Base-by-base conservation (phyloP, 306 rosid species). In the Lathyrus aphaca region DNA sequence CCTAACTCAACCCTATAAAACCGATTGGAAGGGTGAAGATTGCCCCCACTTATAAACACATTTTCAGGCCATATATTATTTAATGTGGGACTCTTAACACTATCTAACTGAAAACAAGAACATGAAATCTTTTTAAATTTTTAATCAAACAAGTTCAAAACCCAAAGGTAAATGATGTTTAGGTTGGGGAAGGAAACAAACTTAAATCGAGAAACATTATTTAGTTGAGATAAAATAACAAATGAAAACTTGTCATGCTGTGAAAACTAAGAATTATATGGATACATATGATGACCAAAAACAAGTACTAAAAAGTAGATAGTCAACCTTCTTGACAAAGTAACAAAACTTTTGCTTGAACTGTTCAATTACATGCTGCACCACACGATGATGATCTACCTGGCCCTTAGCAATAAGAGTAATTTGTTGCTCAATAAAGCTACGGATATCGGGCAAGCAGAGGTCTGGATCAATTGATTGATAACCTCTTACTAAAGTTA, bases 351-450 rank as follows among this genome's bases (percentile, higher is more conserved):
- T 93, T 79, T 93, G 89, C 73, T 35, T 87, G 92, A 93, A 93
- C 70, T 90, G 98, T 65, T 81, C 90, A 12, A 93, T 75, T 43
- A 87, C 98, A 87, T 88, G 96, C 81, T 85, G 91, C 79, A 93
- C 93, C 55, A 93, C 97, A 72, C 39, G 78, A 73, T 13, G 77
- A 77, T 93, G 97, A 77, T 93, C 91, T 59, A 81, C 84, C 84
- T 90, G 96, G 44, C 97, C 97, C 88, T 63, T 86, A 27, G 98
- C 96, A 80, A 93, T 82, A 70, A 88, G 96, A 74, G 91, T 88
- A 68, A 93, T 90, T 80, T 93, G 98, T 66, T 93, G 98, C 91
- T 93, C 98, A n/a, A 93, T 93, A 84, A 93, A 93, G 83, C 98
- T 82, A 32, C 98, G 97, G 45, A 93, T 93, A 81, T 90, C 97